Conservation (phyloP, 306 rosid species). For the Trifolium pratense region DNA sequence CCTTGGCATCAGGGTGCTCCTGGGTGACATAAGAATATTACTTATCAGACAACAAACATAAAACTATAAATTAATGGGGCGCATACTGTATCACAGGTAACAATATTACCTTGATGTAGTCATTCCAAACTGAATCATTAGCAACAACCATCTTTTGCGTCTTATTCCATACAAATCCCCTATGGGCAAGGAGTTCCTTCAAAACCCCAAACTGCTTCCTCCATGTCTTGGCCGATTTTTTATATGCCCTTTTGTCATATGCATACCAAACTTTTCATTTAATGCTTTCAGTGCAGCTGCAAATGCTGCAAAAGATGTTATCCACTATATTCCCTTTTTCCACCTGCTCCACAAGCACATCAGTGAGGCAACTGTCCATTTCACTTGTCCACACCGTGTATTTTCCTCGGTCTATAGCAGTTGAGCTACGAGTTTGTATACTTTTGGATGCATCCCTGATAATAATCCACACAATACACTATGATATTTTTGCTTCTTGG, state of each 20-base stretch:
- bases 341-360: conserved; percentile 58
- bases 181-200: conserved; percentile 61
- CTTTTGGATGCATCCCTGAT: conserved; percentile 52
- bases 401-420: conserved; percentile 52
- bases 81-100: conserved; percentile 32
- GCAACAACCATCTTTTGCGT: conserved; percentile 59
- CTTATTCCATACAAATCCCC: conserved; percentile 62
- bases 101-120: conserved; percentile 53
- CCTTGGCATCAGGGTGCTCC: conserved; percentile 59
- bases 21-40: conserved; percentile 41
- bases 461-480: conserved; percentile 36
- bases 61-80: conserved; percentile 1
- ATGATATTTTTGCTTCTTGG: conserved; percentile 31
- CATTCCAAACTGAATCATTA: conserved; percentile 60
- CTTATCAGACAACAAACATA: conserved; percentile 33
- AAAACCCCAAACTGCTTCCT: conserved; percentile 62
- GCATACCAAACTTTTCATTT: conserved; percentile 51
- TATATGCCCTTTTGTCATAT: conserved; percentile 55
- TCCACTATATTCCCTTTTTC: conserved; percentile 57
- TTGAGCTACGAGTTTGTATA: conserved; percentile 51
- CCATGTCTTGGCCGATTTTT: conserved; percentile 64
- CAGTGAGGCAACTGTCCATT: conserved; percentile 60
- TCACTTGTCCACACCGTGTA: conserved; percentile 58
- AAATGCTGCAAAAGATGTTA: conserved; percentile 57
- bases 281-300: conserved; percentile 52